phyloP scores from a whole-genome alignment of 345 rosid species.

The Salix udensis region DNA sequence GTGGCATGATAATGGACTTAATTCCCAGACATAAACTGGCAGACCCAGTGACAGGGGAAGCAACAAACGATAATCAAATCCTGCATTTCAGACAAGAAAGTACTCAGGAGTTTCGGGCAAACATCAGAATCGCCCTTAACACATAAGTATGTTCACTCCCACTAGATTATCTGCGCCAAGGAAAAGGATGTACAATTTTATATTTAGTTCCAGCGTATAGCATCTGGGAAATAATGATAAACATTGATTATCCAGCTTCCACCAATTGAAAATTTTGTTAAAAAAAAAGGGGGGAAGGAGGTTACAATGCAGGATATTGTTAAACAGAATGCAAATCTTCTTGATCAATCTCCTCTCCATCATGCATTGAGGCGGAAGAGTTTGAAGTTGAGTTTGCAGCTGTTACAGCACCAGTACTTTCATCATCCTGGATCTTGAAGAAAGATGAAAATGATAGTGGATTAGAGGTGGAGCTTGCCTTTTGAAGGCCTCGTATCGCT shows the following conservation, averaged over 20 bases:
- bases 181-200: background rate
- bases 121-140: too few relatives aligned
- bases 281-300: background rate
- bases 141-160: too few relatives aligned
- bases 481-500: conserved; percentile 76
- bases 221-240: background rate
- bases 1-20: too few relatives aligned
- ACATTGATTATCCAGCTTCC: too few relatives aligned
- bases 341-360: conserved; percentile 42
- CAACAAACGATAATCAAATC: too few relatives aligned
- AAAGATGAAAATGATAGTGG: conserved; percentile 70
- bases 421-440: conserved; percentile 54
- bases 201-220: background rate
- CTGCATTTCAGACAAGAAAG: too few relatives aligned
- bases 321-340: conserved; percentile 46
- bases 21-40: too few relatives aligned
- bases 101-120: too few relatives aligned
- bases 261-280: background rate
- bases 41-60: too few relatives aligned
- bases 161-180: background rate
- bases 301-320: background rate
- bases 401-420: conserved; percentile 54
- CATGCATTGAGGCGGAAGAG: conserved; percentile 34
- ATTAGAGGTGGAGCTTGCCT: conserved; percentile 82
- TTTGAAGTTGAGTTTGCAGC: conserved; percentile 61